Conservation (phyloP, 371 early-diverging fungal species). For the Syncephalis plumigaleata region DNA sequence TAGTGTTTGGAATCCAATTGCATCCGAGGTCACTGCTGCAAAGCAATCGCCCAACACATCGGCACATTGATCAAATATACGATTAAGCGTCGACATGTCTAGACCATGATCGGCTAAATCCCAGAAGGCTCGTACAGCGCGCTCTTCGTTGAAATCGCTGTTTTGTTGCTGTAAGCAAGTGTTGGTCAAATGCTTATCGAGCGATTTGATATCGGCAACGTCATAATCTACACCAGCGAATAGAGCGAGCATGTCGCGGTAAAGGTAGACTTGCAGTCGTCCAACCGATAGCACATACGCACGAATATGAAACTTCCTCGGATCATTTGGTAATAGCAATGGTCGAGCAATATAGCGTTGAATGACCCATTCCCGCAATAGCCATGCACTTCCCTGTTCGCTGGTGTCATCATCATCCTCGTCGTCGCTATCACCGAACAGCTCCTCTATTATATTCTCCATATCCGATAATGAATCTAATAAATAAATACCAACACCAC, state of each 20-base stretch:
- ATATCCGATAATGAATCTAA: too few species aligned
- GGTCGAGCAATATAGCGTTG: conserved; percentile 45
- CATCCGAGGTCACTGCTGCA: conserved; percentile 35
- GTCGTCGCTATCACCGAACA: conserved; percentile 13
- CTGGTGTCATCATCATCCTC: conserved; percentile 6
- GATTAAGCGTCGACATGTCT: conserved; percentile 12
- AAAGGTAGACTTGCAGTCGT: conserved; percentile 40
- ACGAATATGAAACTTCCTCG: conserved; percentile 54
- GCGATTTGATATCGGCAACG: conserved; percentile 19
- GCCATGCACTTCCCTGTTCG: conserved; percentile 12
- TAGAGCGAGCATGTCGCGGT: conserved; percentile 43
- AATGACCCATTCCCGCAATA: conserved; percentile 47
- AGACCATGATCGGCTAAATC: conserved; percentile 15
- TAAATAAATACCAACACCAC: too few species aligned
- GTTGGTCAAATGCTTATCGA: conserved; percentile 43
- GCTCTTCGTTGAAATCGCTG: conserved; percentile 27
- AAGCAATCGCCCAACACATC: conserved; percentile 30
- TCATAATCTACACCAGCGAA: conserved; percentile 39
- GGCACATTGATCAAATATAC: conserved; percentile 38
- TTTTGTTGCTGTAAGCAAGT: conserved; percentile 45
- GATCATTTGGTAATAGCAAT: conserved; percentile 21
- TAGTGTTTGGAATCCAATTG: conserved; percentile 47
- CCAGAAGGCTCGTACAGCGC: conserved; percentile 41
- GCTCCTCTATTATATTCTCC: conserved; percentile 9
- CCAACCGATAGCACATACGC: conserved; percentile 45